Evolutionary conservation across 768 basidiomycete genomes (phyloP).

Genomic region (Candolleomyces efflorescens): DNA sequence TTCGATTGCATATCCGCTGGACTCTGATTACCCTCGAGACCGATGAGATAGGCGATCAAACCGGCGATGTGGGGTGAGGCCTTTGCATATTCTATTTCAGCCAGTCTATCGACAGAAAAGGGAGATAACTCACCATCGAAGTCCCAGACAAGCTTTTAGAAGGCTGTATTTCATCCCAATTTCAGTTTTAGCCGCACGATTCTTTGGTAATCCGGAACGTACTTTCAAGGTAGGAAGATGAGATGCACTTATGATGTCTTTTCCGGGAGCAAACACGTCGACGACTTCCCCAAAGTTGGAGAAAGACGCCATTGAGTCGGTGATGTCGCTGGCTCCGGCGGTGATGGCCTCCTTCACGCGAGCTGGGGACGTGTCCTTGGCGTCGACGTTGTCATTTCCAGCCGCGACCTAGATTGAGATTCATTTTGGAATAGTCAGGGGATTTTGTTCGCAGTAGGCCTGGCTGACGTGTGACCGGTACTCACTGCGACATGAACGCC

Average conservation of each 20-base stretch:
- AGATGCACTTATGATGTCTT: conserved; percentile 1
- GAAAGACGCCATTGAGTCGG: conserved; percentile 21
- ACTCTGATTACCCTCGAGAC: conserved; percentile 22
- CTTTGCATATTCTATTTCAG: conserved; percentile 9
- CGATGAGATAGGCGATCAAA: conserved; percentile 33
- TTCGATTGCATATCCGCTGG: conserved; percentile 22
- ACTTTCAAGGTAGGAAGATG: background rate
- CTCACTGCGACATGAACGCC: background rate
- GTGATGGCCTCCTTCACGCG: conserved; percentile 23
- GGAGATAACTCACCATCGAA: conserved; percentile 18
- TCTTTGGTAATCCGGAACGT: background rate
- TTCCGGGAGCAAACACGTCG: conserved; percentile 30
- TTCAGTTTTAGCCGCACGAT: background rate
- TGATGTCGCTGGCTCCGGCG: conserved; percentile 25
- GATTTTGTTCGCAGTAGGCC: too few species aligned
- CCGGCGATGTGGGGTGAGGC: conserved; percentile 40
- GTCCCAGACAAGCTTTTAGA: conserved; percentile 24
- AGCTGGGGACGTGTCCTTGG: conserved; percentile 21
- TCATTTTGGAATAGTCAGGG: too few species aligned
- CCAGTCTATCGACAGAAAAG: background rate
- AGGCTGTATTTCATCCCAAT: conserved; percentile 6
- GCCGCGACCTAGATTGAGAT: conserved; percentile 13
- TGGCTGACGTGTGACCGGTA: too few species aligned
- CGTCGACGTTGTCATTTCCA: conserved; percentile 23
- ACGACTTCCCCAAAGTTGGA: conserved; percentile 29